Evolutionary conservation across 805 yeast species (phyloP).

Genomic region (Brettanomyces nanus): DNA sequence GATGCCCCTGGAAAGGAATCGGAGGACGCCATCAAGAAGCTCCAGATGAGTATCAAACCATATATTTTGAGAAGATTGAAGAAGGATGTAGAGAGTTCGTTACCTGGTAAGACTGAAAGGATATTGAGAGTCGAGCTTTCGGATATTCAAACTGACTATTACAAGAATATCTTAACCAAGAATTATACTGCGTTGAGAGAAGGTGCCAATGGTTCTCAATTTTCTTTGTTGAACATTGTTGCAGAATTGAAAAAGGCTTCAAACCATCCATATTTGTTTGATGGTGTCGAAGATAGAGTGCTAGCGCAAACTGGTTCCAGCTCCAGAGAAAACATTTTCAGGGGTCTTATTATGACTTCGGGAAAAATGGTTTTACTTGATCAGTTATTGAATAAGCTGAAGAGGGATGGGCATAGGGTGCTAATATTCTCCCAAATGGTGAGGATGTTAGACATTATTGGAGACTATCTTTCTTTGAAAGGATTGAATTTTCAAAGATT

Average conservation of each 20-base stretch:
- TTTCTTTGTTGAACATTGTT: slow-evolving; percentile 86
- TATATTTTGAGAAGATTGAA: slow-evolving; percentile 88
- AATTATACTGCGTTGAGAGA: slow-evolving; percentile 88
- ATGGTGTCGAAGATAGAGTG: slow-evolving; percentile 82
- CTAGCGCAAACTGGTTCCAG: slow-evolving; percentile 49
- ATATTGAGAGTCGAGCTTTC: slow-evolving; percentile 92
- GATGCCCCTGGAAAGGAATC: slow-evolving; percentile 83
- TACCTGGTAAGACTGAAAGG: slow-evolving; percentile 93
- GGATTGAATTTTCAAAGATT: slow-evolving; percentile 86
- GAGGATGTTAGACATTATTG: slow-evolving; percentile 86
- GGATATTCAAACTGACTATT: slow-evolving; percentile 91
- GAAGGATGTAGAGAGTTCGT: slow-evolving; percentile 94
- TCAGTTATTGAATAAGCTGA: slow-evolving; percentile 73
- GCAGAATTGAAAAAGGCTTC: slow-evolving; percentile 94
- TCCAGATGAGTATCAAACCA: slow-evolving; percentile 82
- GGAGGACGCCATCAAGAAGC: slow-evolving; percentile 77
- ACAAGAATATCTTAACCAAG: slow-evolving; percentile 85
- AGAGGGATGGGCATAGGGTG: slow-evolving; percentile 93
- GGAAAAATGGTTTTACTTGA: slow-evolving; percentile 97
- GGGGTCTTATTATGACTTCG: slow-evolving; percentile 94
- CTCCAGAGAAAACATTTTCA: slow-evolving; percentile 70
- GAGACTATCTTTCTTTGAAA: slow-evolving; percentile 83
- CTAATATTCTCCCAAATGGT: slow-evolving; percentile 97
- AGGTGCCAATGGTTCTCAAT: slow-evolving; percentile 71
- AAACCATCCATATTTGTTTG: slow-evolving; percentile 93